phyloP scores from a whole-genome alignment of 768 basidiomycete genomes.

The Mycena haematopus region DNA sequence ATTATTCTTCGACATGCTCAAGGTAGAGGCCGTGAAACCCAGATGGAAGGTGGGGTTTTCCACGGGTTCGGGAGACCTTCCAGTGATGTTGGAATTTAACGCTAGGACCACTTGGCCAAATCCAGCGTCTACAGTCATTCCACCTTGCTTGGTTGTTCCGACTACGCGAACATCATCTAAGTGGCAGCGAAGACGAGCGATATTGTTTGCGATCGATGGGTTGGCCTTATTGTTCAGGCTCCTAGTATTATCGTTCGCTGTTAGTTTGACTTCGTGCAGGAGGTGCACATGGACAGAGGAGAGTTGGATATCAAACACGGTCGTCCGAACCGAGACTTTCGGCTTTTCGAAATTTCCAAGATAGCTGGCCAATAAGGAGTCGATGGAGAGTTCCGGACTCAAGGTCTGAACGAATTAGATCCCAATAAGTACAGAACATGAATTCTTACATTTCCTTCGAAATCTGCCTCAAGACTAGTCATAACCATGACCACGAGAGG shows the following conservation, averaged over 20 bases:
- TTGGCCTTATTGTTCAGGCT: too few relatives aligned
- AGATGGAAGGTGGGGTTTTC: slow-evolving; percentile 7
- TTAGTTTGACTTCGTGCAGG: slow-evolving; percentile 53
- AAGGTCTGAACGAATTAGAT: slow-evolving; percentile 33
- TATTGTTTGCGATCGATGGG: neutral
- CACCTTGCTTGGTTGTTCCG: neutral
- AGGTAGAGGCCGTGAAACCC: neutral
- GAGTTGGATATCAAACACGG: slow-evolving; percentile 50
- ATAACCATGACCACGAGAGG: slow-evolving; percentile 58
- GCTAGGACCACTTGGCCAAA: slow-evolving; percentile 8
- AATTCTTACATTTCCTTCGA: slow-evolving; percentile 50
- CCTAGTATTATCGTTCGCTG: slow-evolving; percentile 39
- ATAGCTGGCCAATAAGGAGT: slow-evolving; percentile 50
- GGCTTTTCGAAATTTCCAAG: slow-evolving; percentile 40
- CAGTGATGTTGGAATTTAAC: slow-evolving; percentile 11
- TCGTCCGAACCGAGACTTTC: slow-evolving; percentile 28
- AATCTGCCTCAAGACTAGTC: slow-evolving; percentile 54
- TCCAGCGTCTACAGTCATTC: slow-evolving; percentile 7
- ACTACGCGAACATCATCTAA: slow-evolving; percentile 21
- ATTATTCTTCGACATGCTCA: slow-evolving; percentile 14
- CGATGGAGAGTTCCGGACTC: slow-evolving; percentile 47
- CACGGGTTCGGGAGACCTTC: neutral
- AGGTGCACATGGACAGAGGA: slow-evolving; percentile 48
- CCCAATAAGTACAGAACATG: slow-evolving; percentile 6
- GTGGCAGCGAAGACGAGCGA: slow-evolving; percentile 12